These are phyloP conservation scores for Colletotrichum somersetense DNA, from an alignment of 2,329 filamentous ascomycete genomes.

Conservation along the genomic window DNA sequence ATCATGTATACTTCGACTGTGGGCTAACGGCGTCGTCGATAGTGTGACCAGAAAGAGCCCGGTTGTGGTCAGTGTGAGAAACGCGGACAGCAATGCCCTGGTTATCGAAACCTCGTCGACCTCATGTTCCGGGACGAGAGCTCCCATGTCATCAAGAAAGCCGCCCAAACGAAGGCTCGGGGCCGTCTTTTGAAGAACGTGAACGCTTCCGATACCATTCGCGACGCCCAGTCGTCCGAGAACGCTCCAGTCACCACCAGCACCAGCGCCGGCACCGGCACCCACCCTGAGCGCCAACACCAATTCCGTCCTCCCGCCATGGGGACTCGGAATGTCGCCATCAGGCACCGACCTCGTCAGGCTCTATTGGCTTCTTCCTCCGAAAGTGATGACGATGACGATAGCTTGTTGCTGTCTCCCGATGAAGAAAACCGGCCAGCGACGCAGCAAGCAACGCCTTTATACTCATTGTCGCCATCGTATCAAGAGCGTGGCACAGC, in stretches of 20 bases:
- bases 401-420: conserved; percentile 48
- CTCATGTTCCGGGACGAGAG: conserved; percentile 71
- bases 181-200: conserved; percentile 44
- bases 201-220: conserved; percentile 33
- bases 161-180: conserved; percentile 53
- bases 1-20: not conserved
- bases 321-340: conserved; percentile 39
- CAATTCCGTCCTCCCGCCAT: conserved; percentile 34
- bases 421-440: conserved; percentile 50
- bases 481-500: conserved; percentile 60
- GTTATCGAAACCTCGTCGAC: conserved; percentile 67
- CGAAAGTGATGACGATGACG: conserved; percentile 42
- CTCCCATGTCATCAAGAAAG: conserved; percentile 66
- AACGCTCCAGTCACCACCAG: conserved; percentile 5
- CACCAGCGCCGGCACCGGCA: conserved; percentile 1
- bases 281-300: conserved; percentile 15
- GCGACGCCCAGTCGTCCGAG: conserved; percentile 4
- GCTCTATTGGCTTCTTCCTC: conserved; percentile 17
- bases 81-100: conserved; percentile 64
- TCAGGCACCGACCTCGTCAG: conserved; percentile 7
- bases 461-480: conserved; percentile 51
- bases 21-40: conserved; percentile 22
- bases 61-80: conserved; percentile 68
- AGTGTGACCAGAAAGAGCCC: conserved; percentile 67
- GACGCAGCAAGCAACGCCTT: conserved; percentile 46